Conservation (phyloP, 2,329 filamentous ascomycete genomes). For the Diaporthe citriasiana region DNA sequence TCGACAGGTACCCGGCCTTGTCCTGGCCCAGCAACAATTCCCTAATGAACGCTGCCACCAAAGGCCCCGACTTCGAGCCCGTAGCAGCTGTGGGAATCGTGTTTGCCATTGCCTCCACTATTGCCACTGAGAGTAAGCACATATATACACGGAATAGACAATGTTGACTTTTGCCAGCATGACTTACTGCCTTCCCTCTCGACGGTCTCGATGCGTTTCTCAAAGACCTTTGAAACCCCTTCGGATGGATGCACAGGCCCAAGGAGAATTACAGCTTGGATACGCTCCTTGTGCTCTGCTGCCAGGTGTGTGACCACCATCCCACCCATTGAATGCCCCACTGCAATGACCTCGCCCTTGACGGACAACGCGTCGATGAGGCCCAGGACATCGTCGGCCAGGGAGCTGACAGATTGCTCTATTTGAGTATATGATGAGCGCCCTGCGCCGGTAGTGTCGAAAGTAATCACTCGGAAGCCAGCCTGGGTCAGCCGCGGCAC, state of each 20-base stretch:
- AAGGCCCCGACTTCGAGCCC: slow-evolving; percentile 49
- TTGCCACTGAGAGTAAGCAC: background rate
- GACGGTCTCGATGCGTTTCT: slow-evolving; percentile 51
- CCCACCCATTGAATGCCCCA: slow-evolving; percentile 80
- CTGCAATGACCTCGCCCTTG: slow-evolving; percentile 64
- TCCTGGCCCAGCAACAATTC: slow-evolving; percentile 52
- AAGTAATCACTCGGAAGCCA: slow-evolving; percentile 33
- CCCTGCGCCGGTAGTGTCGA: slow-evolving; percentile 33
- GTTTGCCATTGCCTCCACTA: slow-evolving; percentile 36
- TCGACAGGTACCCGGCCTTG: slow-evolving; percentile 52
- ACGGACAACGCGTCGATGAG: slow-evolving; percentile 67
- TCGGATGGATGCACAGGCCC: slow-evolving; percentile 73
- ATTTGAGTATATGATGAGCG: slow-evolving; percentile 33
- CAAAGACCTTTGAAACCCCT: slow-evolving; percentile 46
- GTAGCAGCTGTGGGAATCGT: slow-evolving; percentile 51
- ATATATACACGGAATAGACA: no score
- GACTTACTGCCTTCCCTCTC: slow-evolving; percentile 55
- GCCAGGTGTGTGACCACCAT: slow-evolving; percentile 74
- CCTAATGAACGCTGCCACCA: slow-evolving; percentile 54
- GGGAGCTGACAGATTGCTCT: slow-evolving; percentile 35
- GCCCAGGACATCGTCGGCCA: slow-evolving; percentile 67
- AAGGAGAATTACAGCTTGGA: slow-evolving; percentile 65
- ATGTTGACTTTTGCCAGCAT: background rate
- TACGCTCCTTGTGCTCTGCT: slow-evolving; percentile 54
- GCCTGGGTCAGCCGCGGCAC: slow-evolving; percentile 25